phyloP scores from a whole-genome alignment of 371 early-diverging fungal genomes.

The Zychaea mexicana region DNA sequence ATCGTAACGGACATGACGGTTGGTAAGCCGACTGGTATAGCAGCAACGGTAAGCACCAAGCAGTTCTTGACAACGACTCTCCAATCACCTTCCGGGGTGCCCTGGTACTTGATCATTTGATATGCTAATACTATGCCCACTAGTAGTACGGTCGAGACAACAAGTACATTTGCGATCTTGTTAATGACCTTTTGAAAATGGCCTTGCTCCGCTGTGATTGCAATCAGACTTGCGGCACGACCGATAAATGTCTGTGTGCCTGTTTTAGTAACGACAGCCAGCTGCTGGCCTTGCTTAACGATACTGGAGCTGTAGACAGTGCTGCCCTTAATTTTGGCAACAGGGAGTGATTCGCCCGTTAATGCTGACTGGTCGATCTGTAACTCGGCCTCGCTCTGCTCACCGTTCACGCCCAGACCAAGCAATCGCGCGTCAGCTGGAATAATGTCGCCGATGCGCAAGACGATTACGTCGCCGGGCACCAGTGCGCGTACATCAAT shows the following conservation, averaged over 20 bases:
- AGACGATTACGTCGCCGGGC: slow-evolving; percentile 88
- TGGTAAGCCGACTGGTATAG: slow-evolving; percentile 94
- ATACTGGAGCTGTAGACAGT: slow-evolving; percentile 85
- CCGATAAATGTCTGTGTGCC: slow-evolving; percentile 91
- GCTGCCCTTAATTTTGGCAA: slow-evolving; percentile 74
- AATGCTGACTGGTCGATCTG: slow-evolving; percentile 94
- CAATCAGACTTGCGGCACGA: slow-evolving; percentile 87
- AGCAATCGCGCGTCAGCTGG: slow-evolving; percentile 90
- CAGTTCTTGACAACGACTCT: slow-evolving; percentile 63
- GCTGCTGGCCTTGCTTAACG: slow-evolving; percentile 85
- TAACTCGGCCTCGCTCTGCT: slow-evolving; percentile 70
- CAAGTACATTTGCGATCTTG: slow-evolving; percentile 82
- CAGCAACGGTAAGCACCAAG: slow-evolving; percentile 86
- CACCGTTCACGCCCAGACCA: slow-evolving; percentile 83
- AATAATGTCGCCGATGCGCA: slow-evolving; percentile 91
- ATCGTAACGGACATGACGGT: slow-evolving; percentile 95
- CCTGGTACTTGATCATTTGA: slow-evolving; percentile 43
- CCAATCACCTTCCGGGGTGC: slow-evolving; percentile 31
- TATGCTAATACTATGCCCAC: slow-evolving; percentile 81
- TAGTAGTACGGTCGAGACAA: slow-evolving; percentile 71
- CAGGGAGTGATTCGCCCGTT: slow-evolving; percentile 92
- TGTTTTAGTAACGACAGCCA: slow-evolving; percentile 86
- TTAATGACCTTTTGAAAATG: slow-evolving; percentile 88
- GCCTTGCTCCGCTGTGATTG: slow-evolving; percentile 80
- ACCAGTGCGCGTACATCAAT: slow-evolving; percentile 76